Conservation (phyloP, 2,329 filamentous ascomycete genomes). For the Aurifilum marmelostoma region DNA sequence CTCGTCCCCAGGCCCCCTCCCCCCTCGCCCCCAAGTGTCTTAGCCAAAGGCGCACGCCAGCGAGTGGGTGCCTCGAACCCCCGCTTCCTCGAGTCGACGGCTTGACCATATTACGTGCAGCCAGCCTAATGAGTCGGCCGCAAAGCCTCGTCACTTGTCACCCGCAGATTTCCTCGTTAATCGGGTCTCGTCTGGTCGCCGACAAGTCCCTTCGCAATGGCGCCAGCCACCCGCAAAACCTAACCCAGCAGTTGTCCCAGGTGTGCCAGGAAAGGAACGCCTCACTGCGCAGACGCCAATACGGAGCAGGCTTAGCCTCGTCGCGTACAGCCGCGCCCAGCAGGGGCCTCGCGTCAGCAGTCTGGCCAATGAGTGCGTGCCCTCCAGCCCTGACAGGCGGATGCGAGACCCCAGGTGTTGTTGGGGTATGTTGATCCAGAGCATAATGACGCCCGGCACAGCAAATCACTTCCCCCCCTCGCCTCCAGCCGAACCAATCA, state of each 20-base stretch:
- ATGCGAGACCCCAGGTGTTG: neutral
- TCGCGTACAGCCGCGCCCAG: slow-evolving; percentile 19
- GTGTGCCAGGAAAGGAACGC: neutral
- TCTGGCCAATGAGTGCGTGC: slow-evolving; percentile 10
- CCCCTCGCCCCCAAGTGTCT: neutral
- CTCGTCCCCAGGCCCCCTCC: neutral
- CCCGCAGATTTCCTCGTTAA: neutral
- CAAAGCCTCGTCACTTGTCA: slow-evolving; percentile 12
- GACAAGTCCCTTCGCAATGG: neutral
- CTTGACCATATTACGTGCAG: neutral
- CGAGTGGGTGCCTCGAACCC: neutral
- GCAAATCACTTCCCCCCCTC: neutral
- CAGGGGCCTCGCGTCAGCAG: slow-evolving; percentile 19
- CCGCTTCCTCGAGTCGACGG: slow-evolving; percentile 2
- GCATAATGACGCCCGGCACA: neutral
- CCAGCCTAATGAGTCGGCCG: neutral
- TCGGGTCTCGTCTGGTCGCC: neutral
- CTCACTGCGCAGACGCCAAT: neutral
- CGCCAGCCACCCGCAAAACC: slow-evolving; percentile 2
- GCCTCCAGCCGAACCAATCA: neutral
- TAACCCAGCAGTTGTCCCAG: neutral
- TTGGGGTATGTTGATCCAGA: neutral
- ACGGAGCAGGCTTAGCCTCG: neutral
- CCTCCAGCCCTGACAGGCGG: no score
- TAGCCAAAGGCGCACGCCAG: neutral